Percentiles rank a stretch among this genome's conserved stretches.
These are phyloP conservation scores for Aureobasidium melanogenum DNA, from an alignment of 2,329 filamentous ascomycete species.

Conservation along the genomic window DNA sequence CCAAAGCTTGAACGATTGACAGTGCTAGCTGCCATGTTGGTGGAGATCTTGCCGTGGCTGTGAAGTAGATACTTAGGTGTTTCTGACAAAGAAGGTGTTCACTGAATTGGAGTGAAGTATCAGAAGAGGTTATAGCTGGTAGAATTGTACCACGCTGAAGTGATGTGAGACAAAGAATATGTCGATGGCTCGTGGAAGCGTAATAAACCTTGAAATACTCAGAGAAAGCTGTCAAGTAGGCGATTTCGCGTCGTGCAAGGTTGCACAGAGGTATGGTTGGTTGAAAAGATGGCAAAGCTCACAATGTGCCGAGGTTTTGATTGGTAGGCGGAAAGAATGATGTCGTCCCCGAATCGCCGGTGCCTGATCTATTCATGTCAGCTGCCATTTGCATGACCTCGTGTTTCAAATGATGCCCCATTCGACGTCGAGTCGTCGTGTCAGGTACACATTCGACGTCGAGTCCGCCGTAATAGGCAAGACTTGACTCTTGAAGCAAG, in stretches of 20 bases:
- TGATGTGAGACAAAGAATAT: neutral
- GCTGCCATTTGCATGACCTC: neutral
- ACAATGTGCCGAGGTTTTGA: neutral
- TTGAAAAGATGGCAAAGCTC: neutral
- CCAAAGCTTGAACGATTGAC: conserved; percentile 4
- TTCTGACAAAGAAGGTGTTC: neutral
- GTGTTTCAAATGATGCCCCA: neutral
- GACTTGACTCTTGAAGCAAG: neutral
- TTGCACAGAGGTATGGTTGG: neutral
- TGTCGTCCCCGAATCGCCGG: neutral
- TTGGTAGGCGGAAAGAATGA: neutral
- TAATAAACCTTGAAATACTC: conserved; percentile 3
- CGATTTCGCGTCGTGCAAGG: neutral
- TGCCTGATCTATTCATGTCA: neutral
- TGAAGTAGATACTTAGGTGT: neutral
- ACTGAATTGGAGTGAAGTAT: neutral
- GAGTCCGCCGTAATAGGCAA: neutral
- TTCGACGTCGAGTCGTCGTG: neutral
- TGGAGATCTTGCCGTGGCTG: neutral
- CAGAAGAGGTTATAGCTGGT: neutral
- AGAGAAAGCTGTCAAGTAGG: neutral
- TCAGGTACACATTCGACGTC: neutral
- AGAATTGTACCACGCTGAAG: neutral
- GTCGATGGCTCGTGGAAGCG: neutral
- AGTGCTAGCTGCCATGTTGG: neutral